Evolutionary conservation across 106 monocot genomes (phyloP), one percentile per base, ranked within the genome.

Genomic region (Alisma plantagoaquatica): DNA sequence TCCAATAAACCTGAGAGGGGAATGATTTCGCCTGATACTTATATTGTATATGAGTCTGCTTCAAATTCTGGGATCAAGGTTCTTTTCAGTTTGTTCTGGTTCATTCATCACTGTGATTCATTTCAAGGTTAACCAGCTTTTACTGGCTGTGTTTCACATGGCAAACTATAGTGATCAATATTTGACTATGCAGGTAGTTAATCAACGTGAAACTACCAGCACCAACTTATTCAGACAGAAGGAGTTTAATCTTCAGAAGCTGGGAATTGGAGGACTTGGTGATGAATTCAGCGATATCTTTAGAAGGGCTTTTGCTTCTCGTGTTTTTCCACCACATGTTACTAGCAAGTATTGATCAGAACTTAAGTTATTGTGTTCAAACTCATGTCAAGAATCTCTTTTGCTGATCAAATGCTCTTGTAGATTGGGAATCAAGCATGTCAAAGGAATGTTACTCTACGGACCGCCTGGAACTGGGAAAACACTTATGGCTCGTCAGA

Each of bases 391-490:
- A n/a, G n/a, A n/a, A n/a, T n/a, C n/a, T n/a, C n/a, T n/a, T n/a
- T n/a, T n/a, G n/a, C n/a, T n/a, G n/a, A n/a, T n/a, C n/a, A n/a
- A n/a, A n/a, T n/a, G n/a, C n/a, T n/a, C n/a, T 29, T 57, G 51
- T 57, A 88, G 93, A 62, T 67, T 93, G 70, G 96, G 96, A 22
- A 96, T 96, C 56, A 96, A 88, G 70, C 83, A 88, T 73, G 94
- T 96, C 31, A 96, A 96, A 62, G 94, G 96, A 3, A 89, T 96
- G 78, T 30, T 96, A 35, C 96, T 96, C 33, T 76, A 74, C 79
- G 96, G 96, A 14, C 96, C 96, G 59, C 96, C 96, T 66, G 96
- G 96, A 27, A 96, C 96, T 10, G 96, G 96, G 20, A 96, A 96
- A 59, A 96, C 96, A 29, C 88, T 96, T 74, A 81, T 96, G 78